Percentiles rank a stretch among this genome's conserved stretches.
Conservation (phyloP, 768 basidiomycete genomes). For the Piloderma croceum region DNA sequence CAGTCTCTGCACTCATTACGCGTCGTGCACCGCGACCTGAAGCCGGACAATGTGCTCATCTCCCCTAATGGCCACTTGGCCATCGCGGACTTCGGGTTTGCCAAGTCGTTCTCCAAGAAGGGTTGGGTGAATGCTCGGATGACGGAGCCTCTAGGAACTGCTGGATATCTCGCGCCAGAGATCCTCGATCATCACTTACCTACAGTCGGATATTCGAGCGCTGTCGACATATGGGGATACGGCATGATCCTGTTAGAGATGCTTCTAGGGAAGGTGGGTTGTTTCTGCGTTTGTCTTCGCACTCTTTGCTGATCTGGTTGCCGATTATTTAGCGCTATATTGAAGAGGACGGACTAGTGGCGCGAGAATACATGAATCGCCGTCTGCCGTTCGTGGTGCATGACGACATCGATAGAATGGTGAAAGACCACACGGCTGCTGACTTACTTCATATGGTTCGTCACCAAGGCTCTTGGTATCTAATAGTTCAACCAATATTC, state of each 20-base stretch:
- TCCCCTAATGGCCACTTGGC: conserved; percentile 12
- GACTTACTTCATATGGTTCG: no score
- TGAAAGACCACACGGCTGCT: no score
- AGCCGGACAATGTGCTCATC: conserved; percentile 13
- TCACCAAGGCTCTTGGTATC: no score
- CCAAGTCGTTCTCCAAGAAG: neutral
- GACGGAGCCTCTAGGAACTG: neutral
- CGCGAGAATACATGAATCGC: no score
- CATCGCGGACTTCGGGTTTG: conserved; percentile 14
- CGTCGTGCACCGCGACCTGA: conserved; percentile 15
- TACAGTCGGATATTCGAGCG: neutral
- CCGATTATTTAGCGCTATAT: no score
- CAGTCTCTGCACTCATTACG: conserved; percentile 9
- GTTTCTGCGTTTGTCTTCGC: no score
- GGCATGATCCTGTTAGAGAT: neutral
- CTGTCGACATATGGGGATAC: neutral
- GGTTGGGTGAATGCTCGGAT: neutral
- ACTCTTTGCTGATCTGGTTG: no score
- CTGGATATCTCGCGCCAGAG: conserved; percentile 1
- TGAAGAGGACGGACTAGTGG: no score
- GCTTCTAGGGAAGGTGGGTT: no score
- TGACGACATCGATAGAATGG: no score
- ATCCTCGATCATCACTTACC: neutral
- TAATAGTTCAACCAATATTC: no score
- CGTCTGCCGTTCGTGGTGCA: no score